These are phyloP conservation scores for Aeminium ludgeri DNA, from an alignment of 495 filamentous ascomycete genomes.

Conservation along the genomic window DNA sequence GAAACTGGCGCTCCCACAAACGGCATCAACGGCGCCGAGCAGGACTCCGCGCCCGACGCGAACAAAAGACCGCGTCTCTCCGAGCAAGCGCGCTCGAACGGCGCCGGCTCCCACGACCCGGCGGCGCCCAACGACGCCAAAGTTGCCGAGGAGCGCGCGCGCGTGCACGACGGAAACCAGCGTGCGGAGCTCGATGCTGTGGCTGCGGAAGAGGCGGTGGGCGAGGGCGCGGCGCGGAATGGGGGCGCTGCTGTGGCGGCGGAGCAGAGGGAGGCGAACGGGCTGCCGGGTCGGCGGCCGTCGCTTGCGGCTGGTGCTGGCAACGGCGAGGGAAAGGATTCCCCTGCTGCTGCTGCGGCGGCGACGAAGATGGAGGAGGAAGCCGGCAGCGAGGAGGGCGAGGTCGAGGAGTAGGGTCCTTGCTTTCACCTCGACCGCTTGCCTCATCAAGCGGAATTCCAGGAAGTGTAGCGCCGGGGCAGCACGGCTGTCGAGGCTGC, in stretches of 20 bases:
- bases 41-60: no score
- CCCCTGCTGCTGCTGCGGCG: background rate
- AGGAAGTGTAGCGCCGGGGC: no score
- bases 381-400: conserved; percentile 18
- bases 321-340: conserved; percentile 1
- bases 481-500: no score
- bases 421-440: no score
- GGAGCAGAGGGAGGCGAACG: conserved; percentile 9
- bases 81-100: background rate
- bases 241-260: background rate
- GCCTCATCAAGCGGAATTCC: no score
- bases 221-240: background rate
- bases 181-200: background rate
- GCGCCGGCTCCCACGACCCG: background rate
- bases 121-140: no score
- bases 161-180: conserved; percentile 1
- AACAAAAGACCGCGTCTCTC: no score
- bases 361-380: conserved; percentile 1
- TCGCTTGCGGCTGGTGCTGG: conserved; percentile 4
- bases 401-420: conserved; percentile 19
- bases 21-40: no score
- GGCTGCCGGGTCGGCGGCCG: conserved; percentile 5
- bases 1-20: conserved; percentile 1
- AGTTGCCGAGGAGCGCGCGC: conserved; percentile 6
- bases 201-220: no score